Conservation (phyloP, 345 rosid genomes). For the Populus davidiana region DNA sequence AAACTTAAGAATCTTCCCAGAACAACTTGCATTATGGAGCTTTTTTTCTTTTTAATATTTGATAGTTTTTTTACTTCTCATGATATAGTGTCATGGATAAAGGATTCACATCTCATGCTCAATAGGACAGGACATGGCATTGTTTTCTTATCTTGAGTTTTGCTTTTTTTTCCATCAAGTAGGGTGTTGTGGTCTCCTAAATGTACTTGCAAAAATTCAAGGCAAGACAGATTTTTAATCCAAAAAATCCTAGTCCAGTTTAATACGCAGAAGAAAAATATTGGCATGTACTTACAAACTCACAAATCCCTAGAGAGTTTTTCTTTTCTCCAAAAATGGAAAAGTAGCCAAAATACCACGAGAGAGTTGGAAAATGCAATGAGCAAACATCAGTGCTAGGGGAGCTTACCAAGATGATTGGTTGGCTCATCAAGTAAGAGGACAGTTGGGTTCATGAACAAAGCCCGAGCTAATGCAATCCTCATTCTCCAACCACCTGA, state of each 20-base stretch:
- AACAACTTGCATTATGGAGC: neutral
- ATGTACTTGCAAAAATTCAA: too few relatives aligned
- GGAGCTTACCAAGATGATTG: conserved; percentile 77
- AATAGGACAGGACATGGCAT: neutral
- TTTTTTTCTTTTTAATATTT: too few relatives aligned
- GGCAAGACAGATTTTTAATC: too few relatives aligned
- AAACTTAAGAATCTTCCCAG: neutral
- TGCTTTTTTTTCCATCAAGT: neutral
- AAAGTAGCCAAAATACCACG: neutral
- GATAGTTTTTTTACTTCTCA: neutral
- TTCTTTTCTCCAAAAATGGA: neutral
- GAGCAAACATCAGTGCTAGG: neutral
- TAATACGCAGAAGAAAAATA: too few relatives aligned
- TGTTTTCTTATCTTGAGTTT: neutral
- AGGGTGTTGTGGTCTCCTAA: too few relatives aligned
- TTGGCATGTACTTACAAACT: neutral
- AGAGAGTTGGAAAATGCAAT: neutral
- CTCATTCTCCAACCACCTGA: conserved; percentile 99
- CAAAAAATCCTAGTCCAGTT: too few relatives aligned
- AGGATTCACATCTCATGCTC: neutral
- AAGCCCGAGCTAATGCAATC: conserved; percentile 92
- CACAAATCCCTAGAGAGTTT: neutral
- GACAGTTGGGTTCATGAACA: conserved; percentile 92
- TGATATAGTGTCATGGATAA: neutral
- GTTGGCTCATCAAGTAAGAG: conserved; percentile 97